Evolutionary conservation across 495 filamentous ascomycete species (phyloP).

Genomic region (Rusavskia elegans): DNA sequence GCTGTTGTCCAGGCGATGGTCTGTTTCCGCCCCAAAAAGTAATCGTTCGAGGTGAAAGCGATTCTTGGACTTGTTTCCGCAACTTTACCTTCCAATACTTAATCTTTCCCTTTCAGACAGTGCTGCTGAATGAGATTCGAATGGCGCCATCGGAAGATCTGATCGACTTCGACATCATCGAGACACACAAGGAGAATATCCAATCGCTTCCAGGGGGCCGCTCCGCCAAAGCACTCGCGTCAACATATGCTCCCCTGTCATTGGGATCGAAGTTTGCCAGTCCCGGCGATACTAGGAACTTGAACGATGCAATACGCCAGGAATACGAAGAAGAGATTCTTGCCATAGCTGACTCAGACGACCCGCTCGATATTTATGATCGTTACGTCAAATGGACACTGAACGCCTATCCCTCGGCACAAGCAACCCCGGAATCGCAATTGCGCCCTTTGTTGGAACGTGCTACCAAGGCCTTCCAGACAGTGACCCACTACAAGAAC

Average conservation of each 20-base stretch:
- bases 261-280: constrained; percentile 39
- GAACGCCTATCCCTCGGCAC: constrained; percentile 84
- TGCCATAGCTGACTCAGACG: constrained; percentile 69
- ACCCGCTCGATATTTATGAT: constrained; percentile 90
- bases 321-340: constrained; percentile 77
- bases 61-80: no score
- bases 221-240: constrained; percentile 78
- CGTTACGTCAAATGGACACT: constrained; percentile 95
- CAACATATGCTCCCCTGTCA: constrained; percentile 55
- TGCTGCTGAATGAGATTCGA: background rate
- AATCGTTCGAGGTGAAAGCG: no score
- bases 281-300: constrained; percentile 52
- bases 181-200: constrained; percentile 94
- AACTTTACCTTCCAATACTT: background rate
- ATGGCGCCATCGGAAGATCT: constrained; percentile 41
- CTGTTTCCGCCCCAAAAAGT: no score
- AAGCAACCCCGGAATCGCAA: constrained; percentile 78
- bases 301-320: constrained; percentile 60
- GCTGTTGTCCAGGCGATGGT: background rate
- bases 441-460: constrained; percentile 82
- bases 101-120: background rate
- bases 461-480: constrained; percentile 79
- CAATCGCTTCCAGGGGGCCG: constrained; percentile 81
- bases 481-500: constrained; percentile 74
- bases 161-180: constrained; percentile 91